A percentile compares a stretch with the other conserved stretches of the same genome.
Evolutionary conservation across 2,329 filamentous ascomycete species (phyloP).

Genomic region (Colletotrichum ledebouriae): DNA sequence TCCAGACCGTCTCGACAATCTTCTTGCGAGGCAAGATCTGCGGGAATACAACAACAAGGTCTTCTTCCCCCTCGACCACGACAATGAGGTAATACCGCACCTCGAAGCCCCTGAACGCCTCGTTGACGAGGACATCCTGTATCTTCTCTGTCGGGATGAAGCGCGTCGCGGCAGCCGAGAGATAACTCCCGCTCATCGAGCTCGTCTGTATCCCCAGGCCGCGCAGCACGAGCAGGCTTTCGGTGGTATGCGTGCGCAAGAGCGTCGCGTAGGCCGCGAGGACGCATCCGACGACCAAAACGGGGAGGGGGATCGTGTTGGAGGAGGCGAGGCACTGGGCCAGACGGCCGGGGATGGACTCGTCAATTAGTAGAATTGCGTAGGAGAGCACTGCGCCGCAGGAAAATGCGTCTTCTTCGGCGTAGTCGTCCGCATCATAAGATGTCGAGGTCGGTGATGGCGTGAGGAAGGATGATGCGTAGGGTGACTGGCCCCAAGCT

Average conservation of each 20-base stretch:
- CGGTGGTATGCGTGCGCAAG: conserved; percentile 70
- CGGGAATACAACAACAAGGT: conserved; percentile 96
- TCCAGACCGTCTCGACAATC: conserved; percentile 91
- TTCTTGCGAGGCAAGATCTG: conserved; percentile 78
- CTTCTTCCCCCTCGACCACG: conserved; percentile 88
- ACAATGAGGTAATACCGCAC: conserved; percentile 91
- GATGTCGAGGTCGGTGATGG: conserved; percentile 29
- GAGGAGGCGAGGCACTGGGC: conserved; percentile 49
- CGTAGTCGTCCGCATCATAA: conserved; percentile 22
- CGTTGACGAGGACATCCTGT: conserved; percentile 93
- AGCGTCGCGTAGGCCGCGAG: conserved; percentile 60
- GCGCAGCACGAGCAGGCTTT: conserved; percentile 89
- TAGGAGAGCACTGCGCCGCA: conserved; percentile 46
- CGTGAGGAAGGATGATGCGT: conserved; percentile 43
- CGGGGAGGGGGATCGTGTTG: conserved; percentile 52
- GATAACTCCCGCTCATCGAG: conserved; percentile 76
- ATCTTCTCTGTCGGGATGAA: conserved; percentile 93
- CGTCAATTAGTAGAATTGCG: conserved; percentile 46
- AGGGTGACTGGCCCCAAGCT: conserved; percentile 56
- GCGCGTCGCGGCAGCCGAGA: conserved; percentile 63
- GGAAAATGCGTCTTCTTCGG: conserved; percentile 21
- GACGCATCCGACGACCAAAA: conserved; percentile 55
- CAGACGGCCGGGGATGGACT: conserved; percentile 51
- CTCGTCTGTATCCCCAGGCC: conserved; percentile 93
- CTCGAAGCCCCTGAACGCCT: conserved; percentile 93